Base-by-base conservation (phyloP, 148 eudicot genomes). In the Camellia granthamiana region DNA sequence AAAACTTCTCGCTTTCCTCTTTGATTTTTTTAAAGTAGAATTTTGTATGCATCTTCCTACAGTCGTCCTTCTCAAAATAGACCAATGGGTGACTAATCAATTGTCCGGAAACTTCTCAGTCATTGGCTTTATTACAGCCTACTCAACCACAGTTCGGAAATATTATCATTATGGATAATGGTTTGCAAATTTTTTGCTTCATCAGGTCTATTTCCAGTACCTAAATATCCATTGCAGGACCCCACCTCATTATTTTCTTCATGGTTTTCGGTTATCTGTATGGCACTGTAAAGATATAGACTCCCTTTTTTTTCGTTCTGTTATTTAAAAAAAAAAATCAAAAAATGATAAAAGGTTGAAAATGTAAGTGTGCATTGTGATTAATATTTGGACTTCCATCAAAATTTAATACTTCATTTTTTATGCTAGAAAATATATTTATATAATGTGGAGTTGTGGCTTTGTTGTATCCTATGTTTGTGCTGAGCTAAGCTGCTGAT, bases 241-340 rank as follows among this genome's bases (percentile, higher is more conserved):
- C 76, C 61, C 18, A 72, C 76, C 54, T 44, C 58, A 62, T 54
- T 54, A 54, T 72, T 44, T 72, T 72, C 77, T 72, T 72, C 77
- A 55, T 14, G 12, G 12, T 1, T 19, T 63, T 19, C 3, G 10
- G 6, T 49, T 13, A 56, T 56, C 60, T 10, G 13, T 56, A 56
- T 56, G 60, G 16, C 60, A 56, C 60, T 9, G 52, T 4, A 12
- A 14, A 56, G 60, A 1, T 14, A 56, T 14, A 56, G 13, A 14
- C 60, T 41, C 41, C 16, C 42, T 62, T 61, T 69, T 56, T 38
- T 11, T 6, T 19, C 52, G 7, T 49, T 49, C 59, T 12, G 3
- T 12, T 12, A 3, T 2, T 13, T 12, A 55, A 55, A 55, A 55
- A 55, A 55, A 55, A 55, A 55, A 55, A 55, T 23, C 8, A 9